Conservation (phyloP, 805 yeast species). For the Pichia nanzhaoensis region DNA sequence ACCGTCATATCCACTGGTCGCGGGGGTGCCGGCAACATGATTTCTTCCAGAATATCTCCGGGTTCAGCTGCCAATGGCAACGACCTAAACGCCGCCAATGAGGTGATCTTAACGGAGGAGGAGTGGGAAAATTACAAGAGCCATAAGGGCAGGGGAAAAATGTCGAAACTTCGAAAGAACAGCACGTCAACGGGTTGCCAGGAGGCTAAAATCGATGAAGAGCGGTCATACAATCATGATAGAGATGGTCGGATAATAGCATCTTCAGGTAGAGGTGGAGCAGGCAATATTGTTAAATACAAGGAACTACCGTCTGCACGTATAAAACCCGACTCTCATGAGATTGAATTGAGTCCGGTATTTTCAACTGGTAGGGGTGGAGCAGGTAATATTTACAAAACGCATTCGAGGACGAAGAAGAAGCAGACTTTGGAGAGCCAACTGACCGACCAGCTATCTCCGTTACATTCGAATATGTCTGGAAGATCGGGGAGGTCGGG, state of each 20-base stretch:
- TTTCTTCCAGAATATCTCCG: constrained; percentile 8
- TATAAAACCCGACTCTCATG: constrained; percentile 32
- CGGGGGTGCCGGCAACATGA: constrained; percentile 33
- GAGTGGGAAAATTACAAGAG: constrained; percentile 1
- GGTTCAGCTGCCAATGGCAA: too few relatives aligned
- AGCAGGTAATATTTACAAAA: constrained; percentile 39
- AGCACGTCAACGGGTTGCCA: too few relatives aligned
- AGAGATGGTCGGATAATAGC: constrained; percentile 32
- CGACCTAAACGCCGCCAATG: constrained; percentile 18
- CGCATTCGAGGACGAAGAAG: constrained; percentile 10
- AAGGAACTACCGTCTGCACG: constrained; percentile 39
- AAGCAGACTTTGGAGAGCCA: constrained; percentile 34
- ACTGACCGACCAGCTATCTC: constrained; percentile 37
- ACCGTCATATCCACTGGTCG: constrained; percentile 30
- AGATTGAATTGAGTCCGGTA: constrained; percentile 32
- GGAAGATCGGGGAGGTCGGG: constrained; percentile 1
- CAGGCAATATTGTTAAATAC: constrained; percentile 42
- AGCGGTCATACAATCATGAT: constrained; percentile 22
- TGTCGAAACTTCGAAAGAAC: neutral
- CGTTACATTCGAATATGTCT: constrained; percentile 20
- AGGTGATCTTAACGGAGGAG: constrained; percentile 18
- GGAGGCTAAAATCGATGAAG: constrained; percentile 4
- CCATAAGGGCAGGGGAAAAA: too few relatives aligned
- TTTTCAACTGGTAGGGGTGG: constrained; percentile 55
- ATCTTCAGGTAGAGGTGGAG: constrained; percentile 56